Base-by-base conservation (phyloP, 352 stramenopile species). In the Phytopythium kandeliae region DNA sequence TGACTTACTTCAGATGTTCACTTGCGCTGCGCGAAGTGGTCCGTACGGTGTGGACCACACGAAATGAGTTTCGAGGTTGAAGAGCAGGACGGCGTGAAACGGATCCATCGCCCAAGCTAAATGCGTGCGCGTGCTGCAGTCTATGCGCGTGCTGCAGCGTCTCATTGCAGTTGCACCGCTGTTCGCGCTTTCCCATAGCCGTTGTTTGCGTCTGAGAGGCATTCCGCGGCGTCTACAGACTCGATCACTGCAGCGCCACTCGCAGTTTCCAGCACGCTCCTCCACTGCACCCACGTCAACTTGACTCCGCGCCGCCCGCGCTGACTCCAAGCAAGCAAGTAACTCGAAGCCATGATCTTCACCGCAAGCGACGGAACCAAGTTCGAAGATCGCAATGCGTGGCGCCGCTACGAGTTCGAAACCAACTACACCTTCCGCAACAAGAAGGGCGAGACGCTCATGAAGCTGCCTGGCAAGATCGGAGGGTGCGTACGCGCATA, bases 351-450 rank as follows among this genome's bases (percentile, higher is more conserved):
- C 7, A 57, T 69, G 48, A 56, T 59, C 53, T 96, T 94, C 56
- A 84, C 74, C 25, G 85, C 86, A n/a, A 89, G 67, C n/a, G 86
- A 96, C 59, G 86, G 88, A 19, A 95, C 69, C 37, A 75, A 75
- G 60, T 97, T 97, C 30, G 73, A 85, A 35, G 81, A 96, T 61
- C 78, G 85, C 46, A 63, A 74, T 41, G 71, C 71, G 21, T 96
- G 85, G 75, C 74, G 83, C 34, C 78, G 87, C 51, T 95, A 97
- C 57, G 86, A 97, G 65, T 96, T 96, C 61, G 84, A 96, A 54
- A 92, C 82, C 44, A 92, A 92, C 49, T 97, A 94, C 67, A 95
- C 88, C 46, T 96, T 97, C 71, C 78, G 83, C 40, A 87, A 94
- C 71, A 88, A 88, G 58, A 66, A 66, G 31, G 68, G 74, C 17